Evolutionary conservation across 139 green algal genomes (phyloP), one percentile per base, ranked within the genome.

Genomic region (Pedinophyceae sp.): DNA sequence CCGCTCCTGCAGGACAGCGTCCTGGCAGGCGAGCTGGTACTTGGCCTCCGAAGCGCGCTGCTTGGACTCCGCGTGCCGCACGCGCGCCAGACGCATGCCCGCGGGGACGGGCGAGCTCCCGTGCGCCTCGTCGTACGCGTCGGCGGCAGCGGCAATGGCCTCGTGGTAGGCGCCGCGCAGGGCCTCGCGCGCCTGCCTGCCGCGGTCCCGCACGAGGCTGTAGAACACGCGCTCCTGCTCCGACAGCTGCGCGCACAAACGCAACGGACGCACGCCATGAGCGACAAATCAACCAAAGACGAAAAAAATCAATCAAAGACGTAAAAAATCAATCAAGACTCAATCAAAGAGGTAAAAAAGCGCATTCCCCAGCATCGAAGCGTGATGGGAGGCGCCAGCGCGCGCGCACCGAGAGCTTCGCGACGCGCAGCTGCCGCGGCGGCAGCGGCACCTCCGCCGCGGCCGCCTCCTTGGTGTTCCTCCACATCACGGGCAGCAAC

Each of bases 1-100:
- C 22, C 81, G 67, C 54, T 87, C 68, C 76, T 90, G 77, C 45
- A n/a, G n/a, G n/a, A n/a, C n/a, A n/a, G n/a, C n/a, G n/a, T n/a
- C n/a, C n/a, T n/a, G n/a, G n/a, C n/a, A n/a, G n/a, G n/a, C n/a
- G n/a, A 64, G 47, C 51, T 81, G 54, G 28, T 61, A 27, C 0
- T 50, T 26, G 43, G 51, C 47, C 15, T 54, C 34, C 52, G n/a
- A 27, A 3, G 59, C 52, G 2, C 68, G 63, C 27, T 54, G 22
- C 27, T 65, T 46, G 45, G 49, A 48, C 50, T 70, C 51, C 40
- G 38, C 28, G 27, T 54, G 48, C 1, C 17, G 52, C 18, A 22
- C 41, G 26, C 26, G 57, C 39, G 13, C 39, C 52, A 6, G 20
- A 2, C 26, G 16, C 2, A 39, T 15, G 38, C 24, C 24, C 39